Evolutionary conservation across 768 basidiomycete species (phyloP), one percentile per base, ranked within the genome.

Genomic region (Pisolithus albus): DNA sequence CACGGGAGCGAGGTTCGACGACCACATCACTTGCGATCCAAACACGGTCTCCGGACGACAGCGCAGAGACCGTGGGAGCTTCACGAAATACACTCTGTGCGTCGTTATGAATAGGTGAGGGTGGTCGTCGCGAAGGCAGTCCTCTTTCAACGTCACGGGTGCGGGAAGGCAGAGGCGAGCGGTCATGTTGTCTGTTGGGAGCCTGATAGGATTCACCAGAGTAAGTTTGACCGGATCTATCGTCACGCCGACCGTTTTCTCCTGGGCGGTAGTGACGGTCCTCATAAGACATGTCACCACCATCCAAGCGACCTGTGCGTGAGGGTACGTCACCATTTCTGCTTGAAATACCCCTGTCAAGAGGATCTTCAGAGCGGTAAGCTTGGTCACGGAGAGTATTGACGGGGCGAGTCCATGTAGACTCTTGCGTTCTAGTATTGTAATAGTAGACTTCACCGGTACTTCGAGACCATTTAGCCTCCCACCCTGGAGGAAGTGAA

Each of bases 211-310:
- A 56, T 51, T 65, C 59, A 51, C 52, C 50, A 48, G 50, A 28
- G 43, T 66, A 60, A 52, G 60, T 36, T 1, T 68, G 47, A 3
- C 51, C 30, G 5, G 58, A 52, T 41, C 62, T 62, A 49, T 69
- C 66, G 32, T 67, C 67, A 19, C 66, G 56, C 2, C 66, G 60
- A 53, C 34, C 44, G 10, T 57, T 42, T 34, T 67, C 66, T 41
- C 63, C 72, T 32, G 83, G 82, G 45, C 82, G 78, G 63, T 86
- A 86, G 63, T 84, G 81, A 26, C 84, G 77, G 62, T 85, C 84
- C 51, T 77, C 70, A 50, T 76, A 81, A 16, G 80, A 75, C 50
- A 84, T 72, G 56, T 58, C 54, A 37, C 53, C 56, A 19, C 48
- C 49, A 41, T 70, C 70, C 24, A 59, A 39, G 13, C 62, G 64